These are phyloP conservation scores for Phialophora verrucosa DNA, from an alignment of 2,329 filamentous ascomycete genomes.

Conservation along the genomic window DNA sequence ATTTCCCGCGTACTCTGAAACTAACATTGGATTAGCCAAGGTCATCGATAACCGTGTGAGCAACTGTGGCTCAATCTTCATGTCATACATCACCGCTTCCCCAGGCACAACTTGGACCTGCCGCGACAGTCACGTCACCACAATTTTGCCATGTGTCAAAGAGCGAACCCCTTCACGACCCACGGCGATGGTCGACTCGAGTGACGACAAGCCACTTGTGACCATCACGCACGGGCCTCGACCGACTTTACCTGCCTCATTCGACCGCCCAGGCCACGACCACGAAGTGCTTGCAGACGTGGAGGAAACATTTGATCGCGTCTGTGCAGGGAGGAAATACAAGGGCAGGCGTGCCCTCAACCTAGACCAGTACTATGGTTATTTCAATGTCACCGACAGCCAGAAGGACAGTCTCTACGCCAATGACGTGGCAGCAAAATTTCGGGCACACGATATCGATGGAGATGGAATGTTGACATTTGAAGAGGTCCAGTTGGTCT, in stretches of 20 bases:
- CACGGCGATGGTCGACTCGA: background rate
- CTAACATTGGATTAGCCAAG: background rate
- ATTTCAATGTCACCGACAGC: slow-evolving; percentile 12
- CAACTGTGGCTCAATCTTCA: background rate
- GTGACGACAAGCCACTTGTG: background rate
- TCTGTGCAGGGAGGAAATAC: slow-evolving; percentile 1
- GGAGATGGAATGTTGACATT: slow-evolving; percentile 13
- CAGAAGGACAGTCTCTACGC: background rate
- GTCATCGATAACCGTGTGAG: slow-evolving; percentile 7
- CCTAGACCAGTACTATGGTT: slow-evolving; percentile 17
- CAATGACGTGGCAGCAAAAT: slow-evolving; percentile 17
- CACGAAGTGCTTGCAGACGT: background rate
- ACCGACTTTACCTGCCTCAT: background rate
- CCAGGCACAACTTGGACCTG: slow-evolving; percentile 14
- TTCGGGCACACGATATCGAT: slow-evolving; percentile 15
- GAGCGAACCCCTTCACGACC: background rate
- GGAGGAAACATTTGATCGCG: slow-evolving; percentile 8
- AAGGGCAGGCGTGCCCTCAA: slow-evolving; percentile 2
- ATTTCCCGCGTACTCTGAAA: background rate
- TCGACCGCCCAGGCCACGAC: background rate
- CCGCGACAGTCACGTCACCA: slow-evolving; percentile 13
- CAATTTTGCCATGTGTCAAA: background rate
- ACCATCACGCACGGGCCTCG: background rate
- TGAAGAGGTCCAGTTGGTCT: slow-evolving; percentile 14
- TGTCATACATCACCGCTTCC: slow-evolving; percentile 10